Evolutionary conservation across 495 filamentous ascomycete species (phyloP).

Genomic region (Chaetomidium leptoderma): DNA sequence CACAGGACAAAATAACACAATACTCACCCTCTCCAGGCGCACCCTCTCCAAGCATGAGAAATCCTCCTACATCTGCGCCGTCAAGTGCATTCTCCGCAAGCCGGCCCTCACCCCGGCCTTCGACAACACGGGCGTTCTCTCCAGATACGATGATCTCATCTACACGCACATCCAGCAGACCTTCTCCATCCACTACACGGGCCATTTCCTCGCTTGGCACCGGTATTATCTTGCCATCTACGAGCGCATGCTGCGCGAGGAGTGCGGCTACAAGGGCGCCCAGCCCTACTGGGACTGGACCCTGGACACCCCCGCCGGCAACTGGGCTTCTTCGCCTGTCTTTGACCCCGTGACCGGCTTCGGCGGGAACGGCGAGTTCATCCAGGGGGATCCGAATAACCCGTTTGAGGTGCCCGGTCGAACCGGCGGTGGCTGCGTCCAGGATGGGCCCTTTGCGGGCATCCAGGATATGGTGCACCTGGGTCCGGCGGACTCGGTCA

Average conservation of each 20-base stretch:
- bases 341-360: slow-evolving; percentile 36
- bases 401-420: slow-evolving; percentile 25
- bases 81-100: slow-evolving; percentile 23
- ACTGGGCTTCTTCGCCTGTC: slow-evolving; percentile 31
- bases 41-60: slow-evolving; percentile 21
- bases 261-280: slow-evolving; percentile 37
- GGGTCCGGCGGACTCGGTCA: slow-evolving; percentile 23
- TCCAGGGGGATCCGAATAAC: slow-evolving; percentile 7
- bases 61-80: slow-evolving; percentile 11
- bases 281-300: slow-evolving; percentile 45
- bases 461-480: slow-evolving; percentile 18
- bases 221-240: slow-evolving; percentile 37
- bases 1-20: background rate
- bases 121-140: slow-evolving; percentile 19
- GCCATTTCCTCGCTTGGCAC: slow-evolving; percentile 43
- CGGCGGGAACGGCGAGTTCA: slow-evolving; percentile 27
- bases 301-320: slow-evolving; percentile 29
- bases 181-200: slow-evolving; percentile 35
- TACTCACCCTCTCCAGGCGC: slow-evolving; percentile 11
- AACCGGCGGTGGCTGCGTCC: slow-evolving; percentile 35
- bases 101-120: slow-evolving; percentile 20
- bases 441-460: slow-evolving; percentile 30
- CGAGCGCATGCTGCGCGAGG: slow-evolving; percentile 35
- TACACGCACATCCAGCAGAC: slow-evolving; percentile 41
- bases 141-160: slow-evolving; percentile 38